These are phyloP conservation scores for Neurospora intermedia DNA, from an alignment of 495 filamentous ascomycete species.

Conservation along the genomic window DNA sequence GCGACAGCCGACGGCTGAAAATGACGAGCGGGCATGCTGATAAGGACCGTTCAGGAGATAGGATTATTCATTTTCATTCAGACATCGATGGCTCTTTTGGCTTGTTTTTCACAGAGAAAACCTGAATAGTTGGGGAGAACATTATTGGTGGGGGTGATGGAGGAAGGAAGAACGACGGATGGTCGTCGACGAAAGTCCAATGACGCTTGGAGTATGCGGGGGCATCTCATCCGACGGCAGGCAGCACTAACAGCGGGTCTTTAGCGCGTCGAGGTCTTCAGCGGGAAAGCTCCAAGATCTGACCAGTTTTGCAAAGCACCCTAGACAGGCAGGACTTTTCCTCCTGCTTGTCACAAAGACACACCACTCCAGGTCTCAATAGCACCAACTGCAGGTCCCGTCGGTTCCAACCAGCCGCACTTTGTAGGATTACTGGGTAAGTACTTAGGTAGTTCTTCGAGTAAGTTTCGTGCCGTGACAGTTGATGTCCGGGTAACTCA, in stretches of 20 bases:
- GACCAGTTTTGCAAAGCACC: not conserved
- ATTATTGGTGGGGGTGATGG: not conserved
- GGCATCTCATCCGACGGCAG: not conserved
- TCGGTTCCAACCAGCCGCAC: not conserved
- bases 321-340: not conserved
- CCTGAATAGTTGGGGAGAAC: not conserved
- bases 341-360: not conserved
- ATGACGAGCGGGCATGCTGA: not conserved
- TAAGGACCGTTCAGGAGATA: not conserved
- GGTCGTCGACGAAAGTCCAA: not conserved
- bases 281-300: not conserved
- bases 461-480: no score
- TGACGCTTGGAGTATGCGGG: not conserved
- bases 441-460: no score
- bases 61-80: not conserved
- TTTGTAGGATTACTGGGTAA: not conserved
- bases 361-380: not conserved
- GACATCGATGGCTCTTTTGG: not conserved
- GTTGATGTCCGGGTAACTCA: not conserved
- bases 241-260: not conserved
- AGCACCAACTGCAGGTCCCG: not conserved
- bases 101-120: not conserved
- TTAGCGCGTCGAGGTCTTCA: not conserved
- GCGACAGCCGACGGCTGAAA: not conserved
- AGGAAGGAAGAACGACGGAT: not conserved